A percentile compares a stretch with the other conserved stretches of the same genome.
phyloP scores from a whole-genome alignment of 2,329 filamentous ascomycete species.

The Akanthomyces lecanii region DNA sequence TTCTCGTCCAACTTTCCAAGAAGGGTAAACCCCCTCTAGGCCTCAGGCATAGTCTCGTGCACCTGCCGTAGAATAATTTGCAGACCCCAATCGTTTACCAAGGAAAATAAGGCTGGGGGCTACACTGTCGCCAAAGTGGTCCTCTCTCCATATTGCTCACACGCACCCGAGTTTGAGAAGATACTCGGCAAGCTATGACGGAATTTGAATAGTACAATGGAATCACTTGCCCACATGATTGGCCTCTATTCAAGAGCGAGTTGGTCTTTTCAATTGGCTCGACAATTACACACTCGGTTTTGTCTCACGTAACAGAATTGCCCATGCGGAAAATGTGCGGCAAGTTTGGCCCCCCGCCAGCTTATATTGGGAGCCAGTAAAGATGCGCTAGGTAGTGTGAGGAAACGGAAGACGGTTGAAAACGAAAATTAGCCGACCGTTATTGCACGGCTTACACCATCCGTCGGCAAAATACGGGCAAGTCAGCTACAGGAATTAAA shows the following conservation, averaged over 20 bases:
- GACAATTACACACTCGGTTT: too few relatives aligned
- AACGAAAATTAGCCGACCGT: neutral
- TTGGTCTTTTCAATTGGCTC: too few relatives aligned
- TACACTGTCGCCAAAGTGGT: neutral
- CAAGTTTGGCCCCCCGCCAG: too few relatives aligned
- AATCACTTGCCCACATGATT: too few relatives aligned
- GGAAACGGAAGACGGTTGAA: neutral
- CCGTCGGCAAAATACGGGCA: neutral
- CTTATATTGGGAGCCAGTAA: too few relatives aligned
- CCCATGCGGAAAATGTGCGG: neutral
- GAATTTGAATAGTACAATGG: too few relatives aligned
- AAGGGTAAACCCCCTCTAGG: neutral
- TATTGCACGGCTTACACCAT: neutral
- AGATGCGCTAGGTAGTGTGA: too few relatives aligned
- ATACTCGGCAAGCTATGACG: too few relatives aligned
- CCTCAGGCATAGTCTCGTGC: neutral
- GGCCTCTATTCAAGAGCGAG: too few relatives aligned
- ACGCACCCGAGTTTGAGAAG: neutral
- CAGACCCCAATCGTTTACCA: neutral
- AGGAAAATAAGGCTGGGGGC: neutral
- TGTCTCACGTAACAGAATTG: too few relatives aligned
- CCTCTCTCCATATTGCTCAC: neutral
- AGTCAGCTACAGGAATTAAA: neutral
- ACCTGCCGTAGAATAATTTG: neutral
- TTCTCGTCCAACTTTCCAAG: neutral